Evolutionary conservation across 2,329 filamentous ascomycete genomes (phyloP), one percentile per base, ranked within the genome.

Genomic region (Talaromyces sp.): DNA sequence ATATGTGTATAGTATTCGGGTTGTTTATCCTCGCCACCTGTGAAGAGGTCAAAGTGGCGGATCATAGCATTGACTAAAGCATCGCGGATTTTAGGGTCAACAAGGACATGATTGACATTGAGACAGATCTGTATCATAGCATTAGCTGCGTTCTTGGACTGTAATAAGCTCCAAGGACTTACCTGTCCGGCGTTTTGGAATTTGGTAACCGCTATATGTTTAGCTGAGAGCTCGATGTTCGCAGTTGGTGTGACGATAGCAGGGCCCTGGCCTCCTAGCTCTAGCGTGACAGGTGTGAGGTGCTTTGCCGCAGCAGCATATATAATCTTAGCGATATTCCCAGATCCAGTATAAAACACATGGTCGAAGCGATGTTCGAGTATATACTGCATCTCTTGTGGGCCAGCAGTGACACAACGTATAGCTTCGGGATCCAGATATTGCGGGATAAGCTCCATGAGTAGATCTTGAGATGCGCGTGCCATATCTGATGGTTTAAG

Each of bases 261-360:
- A 2, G 77, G 77, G 11, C 66, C 71, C 53, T 76, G 74, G 13
- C 77, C 78, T 6, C 78, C 77, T 1, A 81, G 64, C 54, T 81
- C 78, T 2, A 80, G 65, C 0, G 71, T 71, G 1, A 70, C 68
- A 0, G 76, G 74, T 0, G 78, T 79, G n/a, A 80, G 67, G 52
- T 78, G 61, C 36, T 74, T 75, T 3, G 77, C 76, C 2, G 78
- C 77, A 4, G 76, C 75, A 1, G 60, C 57, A 45, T 68, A 63
- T 14, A 80, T 62, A 11, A 73, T 67, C 20, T 68, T 70, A 7
- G 65, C 77, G 13, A 78, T 65, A 14, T 56, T 65, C 9, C 68
- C 63, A 1, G 71, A 75, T 0, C 77, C 77, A 0, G 76, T 80
- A 58, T 75, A 80, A 65, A 79, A 80, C 40, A 80, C 75, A 51